A percentile compares a stretch with the other conserved stretches of the same genome.
Conservation (phyloP, 2,329 filamentous ascomycete genomes). For the Pyrenophora teres region DNA sequence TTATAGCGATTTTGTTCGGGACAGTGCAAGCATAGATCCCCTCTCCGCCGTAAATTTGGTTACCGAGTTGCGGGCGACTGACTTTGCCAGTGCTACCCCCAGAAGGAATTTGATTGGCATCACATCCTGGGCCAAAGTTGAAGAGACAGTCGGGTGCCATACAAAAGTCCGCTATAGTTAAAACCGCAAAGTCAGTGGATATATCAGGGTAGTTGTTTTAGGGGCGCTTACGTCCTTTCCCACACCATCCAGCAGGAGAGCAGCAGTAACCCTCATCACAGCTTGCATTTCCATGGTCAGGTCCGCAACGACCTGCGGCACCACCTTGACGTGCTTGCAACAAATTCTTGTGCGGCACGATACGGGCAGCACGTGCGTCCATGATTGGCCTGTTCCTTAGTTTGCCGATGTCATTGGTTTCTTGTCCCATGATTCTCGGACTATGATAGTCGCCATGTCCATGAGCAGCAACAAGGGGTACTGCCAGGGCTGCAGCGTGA, state of each 20-base stretch:
- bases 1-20: conserved; percentile 66
- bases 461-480: conserved; percentile 41
- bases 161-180: conserved; percentile 55
- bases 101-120: conserved; percentile 60
- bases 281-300: conserved; percentile 28
- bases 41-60: conserved; percentile 60
- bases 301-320: conserved; percentile 40
- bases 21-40: conserved; percentile 60
- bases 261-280: conserved; percentile 45
- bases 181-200: not conserved
- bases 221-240: conserved; percentile 30
- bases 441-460: conserved; percentile 33
- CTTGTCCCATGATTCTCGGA: conserved; percentile 42
- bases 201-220: not conserved
- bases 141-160: conserved; percentile 64
- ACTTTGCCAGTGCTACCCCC: conserved; percentile 60
- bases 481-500: conserved; percentile 34
- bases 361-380: conserved; percentile 19
- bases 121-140: conserved; percentile 62
- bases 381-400: conserved; percentile 36
- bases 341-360: conserved; percentile 16
- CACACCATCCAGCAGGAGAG: conserved; percentile 31
- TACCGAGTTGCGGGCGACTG: conserved; percentile 58
- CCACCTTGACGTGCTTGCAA: conserved; percentile 41
- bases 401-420: conserved; percentile 22